Base-by-base conservation (phyloP, 2,329 filamentous ascomycete species). In the Mycosphaerelloides madeirae region DNA sequence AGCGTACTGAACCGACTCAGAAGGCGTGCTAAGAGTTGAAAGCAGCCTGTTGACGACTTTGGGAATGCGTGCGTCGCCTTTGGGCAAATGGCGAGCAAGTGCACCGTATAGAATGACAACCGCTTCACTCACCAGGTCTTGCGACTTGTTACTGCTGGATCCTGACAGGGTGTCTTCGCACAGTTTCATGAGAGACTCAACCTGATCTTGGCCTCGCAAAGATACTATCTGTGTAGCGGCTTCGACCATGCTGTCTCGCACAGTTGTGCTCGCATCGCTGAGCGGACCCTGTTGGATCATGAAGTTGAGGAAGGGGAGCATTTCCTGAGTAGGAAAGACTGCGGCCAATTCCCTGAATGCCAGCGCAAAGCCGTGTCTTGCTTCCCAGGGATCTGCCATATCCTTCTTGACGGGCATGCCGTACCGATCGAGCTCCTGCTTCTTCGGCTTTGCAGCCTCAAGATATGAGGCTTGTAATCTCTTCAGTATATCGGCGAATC, bases 51-150 rank as follows among this genome's bases (percentile, higher is more conserved):
- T 84, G 39, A 98, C 83, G 35, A 98, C 93, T 44, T 85, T 82
- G 1, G 90, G 88, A 38, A 97, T 80, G 59, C 94, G 90, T 54
- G 81, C 71, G 65, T 98, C 93, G n/a, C 89, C 88, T 6, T 81
- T 69, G 55, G 85, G 80, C 47, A 98, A 71, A 72, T 98, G 93
- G 40, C 87, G 82, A 33, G 90, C 93, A 29, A 98, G 72, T 40
- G 94, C 91, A 63, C 93, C 93, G 59, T 98, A 98, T 65, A 98
- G 84, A 57, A 98, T 93, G 56, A 98, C 90, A 41, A 98, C 90
- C 14, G 94, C 93, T 68, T 98, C 93, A 57, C 96, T 96, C 52
- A 97, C 85, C 48, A 88, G 80, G 66, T 98, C 94, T 14, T 87
- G 83, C 42, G 84, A 80, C 54, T 90, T 81, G 1, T 84, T 89